Evolutionary conservation across 306 rosid species (phyloP), one percentile per base, ranked within the genome.

Genomic region (Luffa acutangula): DNA sequence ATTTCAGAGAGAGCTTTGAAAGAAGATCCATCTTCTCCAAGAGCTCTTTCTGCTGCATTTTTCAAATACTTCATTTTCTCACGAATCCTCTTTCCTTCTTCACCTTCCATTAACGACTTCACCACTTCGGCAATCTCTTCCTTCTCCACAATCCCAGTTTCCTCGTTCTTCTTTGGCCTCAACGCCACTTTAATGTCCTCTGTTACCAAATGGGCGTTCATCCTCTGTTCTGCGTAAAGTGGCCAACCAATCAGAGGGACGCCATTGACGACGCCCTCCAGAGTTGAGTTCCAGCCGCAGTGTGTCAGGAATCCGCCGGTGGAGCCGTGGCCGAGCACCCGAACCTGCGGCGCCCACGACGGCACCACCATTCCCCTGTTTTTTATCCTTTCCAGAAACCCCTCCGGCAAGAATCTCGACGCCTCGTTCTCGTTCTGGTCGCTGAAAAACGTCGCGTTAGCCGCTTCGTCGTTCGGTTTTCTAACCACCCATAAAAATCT

Each of bases 241-340:
- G 98, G 98, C 98, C 98, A 93, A 0, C 87, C 93, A 20, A 93
- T 59, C 0, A 91, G 60, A 0, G 98, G 97, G 15, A 93, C 84
- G 2, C 97, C 98, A n/a, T 76, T 82, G 0, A 82, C 88, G 3
- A 90, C 87, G 2, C 91, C 85, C 73, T 93, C 98, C 0, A 91
- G 86, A 0, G 82, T 8, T 0, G 98, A 93, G 48, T 93, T 93
- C 98, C 98, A 93, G 0, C 98, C 98, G 4, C 98, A 93, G 25
- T 93, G 98, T 10, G 82, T 90, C 0, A 93, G 56, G 82, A 93
- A 91, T 54, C 91, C 98, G 0, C 91, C 98, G 0, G 89, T 90
- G 0, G 98, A 85, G 0, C 80, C 83, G 17, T 93, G 98, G 51
- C 84, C 79, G 6, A 93, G 63, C 0, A 93, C 78, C 45, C 85